Base-by-base conservation (phyloP, 805 yeast species). In the Cyberlindnera nakhonratchasimensis region DNA sequence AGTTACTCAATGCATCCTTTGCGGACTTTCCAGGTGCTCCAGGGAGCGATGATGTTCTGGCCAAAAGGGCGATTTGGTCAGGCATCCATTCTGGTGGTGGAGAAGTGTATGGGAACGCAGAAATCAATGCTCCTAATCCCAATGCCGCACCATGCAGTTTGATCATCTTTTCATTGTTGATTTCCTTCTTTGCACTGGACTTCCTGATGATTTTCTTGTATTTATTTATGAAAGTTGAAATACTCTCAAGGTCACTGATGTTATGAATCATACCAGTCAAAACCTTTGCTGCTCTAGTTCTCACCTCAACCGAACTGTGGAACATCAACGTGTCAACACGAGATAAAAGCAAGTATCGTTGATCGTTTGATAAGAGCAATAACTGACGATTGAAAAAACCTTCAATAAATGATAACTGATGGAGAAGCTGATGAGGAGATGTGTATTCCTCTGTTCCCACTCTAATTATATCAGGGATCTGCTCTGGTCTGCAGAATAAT, bases 51-150 rank as follows among this genome's bases (percentile, higher is more conserved):
- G 88, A 81, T 58, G 80, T 80, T 20, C 75, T 76, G 1, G 96
- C 89, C 45, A 93, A 64, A 1, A 75, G 67, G 2, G 84, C 72
- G 48, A 91, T 68, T 13, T 86, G 75, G 8, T 69, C 65, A 0
- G 98, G 97, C 16, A 91, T 72, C 97, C 97, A 93, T 21, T 51
- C 40, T 1, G 99, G 98, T 2, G 96, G 90, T 0, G 99, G 99
- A 1, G 96, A 83, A 3, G 72, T 67, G 55, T 89, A 93, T 2
- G 98, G 91, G 64, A 85, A 93, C 0, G 98, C 97, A 35, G 82
- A 80, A 2, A 93, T 77, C 32, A 91, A 66, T 0, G 97, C 86
- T 8, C 97, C 96, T 2, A 91, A 66, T 0, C 97, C 98, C 19
- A 93, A 66, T 0, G 90, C 80, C 2, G 95, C 88, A 3, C 95